phyloP scores from a whole-genome alignment of 2,329 filamentous ascomycete genomes.

The Penicillium decumbens region DNA sequence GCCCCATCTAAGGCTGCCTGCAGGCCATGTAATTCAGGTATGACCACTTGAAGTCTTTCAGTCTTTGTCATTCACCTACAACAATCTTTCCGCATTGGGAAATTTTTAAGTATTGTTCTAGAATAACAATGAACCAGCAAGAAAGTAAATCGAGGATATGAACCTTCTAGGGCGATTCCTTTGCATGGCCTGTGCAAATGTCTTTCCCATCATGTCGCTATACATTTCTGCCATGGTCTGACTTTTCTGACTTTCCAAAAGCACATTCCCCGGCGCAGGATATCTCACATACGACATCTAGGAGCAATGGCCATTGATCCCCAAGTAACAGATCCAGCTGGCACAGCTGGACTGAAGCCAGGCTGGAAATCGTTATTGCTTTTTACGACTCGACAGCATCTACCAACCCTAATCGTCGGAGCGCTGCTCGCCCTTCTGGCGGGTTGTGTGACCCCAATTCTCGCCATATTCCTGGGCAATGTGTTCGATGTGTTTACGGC shows the following conservation, averaged over 20 bases:
- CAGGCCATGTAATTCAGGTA: not conserved
- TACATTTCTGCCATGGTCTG: not conserved
- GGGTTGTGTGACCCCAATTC: constrained; percentile 59
- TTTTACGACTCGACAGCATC: constrained; percentile 64
- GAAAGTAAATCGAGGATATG: not conserved
- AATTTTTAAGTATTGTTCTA: constrained; percentile 18
- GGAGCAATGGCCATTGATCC: not conserved
- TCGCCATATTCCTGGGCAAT: constrained; percentile 67
- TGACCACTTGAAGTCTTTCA: not conserved
- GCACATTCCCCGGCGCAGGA: not conserved
- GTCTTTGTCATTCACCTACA: constrained; percentile 18
- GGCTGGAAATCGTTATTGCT: constrained; percentile 60
- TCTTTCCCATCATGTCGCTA: not conserved
- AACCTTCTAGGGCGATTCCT: not conserved
- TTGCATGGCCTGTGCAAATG: not conserved
- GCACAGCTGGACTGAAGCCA: constrained; percentile 3
- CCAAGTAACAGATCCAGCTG: not conserved
- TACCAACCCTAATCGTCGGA: constrained; percentile 52
- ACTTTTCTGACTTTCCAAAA: not conserved
- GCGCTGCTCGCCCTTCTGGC: constrained; percentile 54
- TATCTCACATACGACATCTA: not conserved
- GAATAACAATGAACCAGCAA: not conserved
- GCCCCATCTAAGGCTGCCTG: not conserved
- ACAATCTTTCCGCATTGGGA: constrained; percentile 25
- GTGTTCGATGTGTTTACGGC: constrained; percentile 68